These are phyloP conservation scores for Thermothelomyces thermophilus DNA, from an alignment of 2,329 filamentous ascomycete species.

Conservation along the genomic window DNA sequence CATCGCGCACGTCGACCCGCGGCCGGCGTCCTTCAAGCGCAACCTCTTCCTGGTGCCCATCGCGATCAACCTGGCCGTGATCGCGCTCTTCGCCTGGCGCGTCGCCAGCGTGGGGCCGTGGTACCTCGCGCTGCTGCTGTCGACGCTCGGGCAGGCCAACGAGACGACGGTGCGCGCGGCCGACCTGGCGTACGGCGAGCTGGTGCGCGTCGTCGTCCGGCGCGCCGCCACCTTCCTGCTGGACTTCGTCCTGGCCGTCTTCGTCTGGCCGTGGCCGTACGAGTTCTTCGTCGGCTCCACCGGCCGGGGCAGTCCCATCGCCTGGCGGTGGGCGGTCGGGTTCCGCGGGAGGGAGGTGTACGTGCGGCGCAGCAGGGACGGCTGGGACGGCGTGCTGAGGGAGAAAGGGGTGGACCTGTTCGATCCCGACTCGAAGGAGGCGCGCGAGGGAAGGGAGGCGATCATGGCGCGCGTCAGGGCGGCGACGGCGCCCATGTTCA, in stretches of 20 bases:
- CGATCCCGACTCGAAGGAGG: slow-evolving; percentile 37
- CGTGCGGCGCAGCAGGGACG: slow-evolving; percentile 67
- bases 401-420: slow-evolving; percentile 47
- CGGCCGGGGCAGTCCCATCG: slow-evolving; percentile 51
- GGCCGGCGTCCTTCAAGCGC: slow-evolving; percentile 64
- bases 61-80: slow-evolving; percentile 65
- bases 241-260: slow-evolving; percentile 63
- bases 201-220: slow-evolving; percentile 50
- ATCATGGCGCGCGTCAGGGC: slow-evolving; percentile 55
- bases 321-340: slow-evolving; percentile 68
- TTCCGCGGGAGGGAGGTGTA: slow-evolving; percentile 77
- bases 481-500: slow-evolving; percentile 60
- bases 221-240: slow-evolving; percentile 62
- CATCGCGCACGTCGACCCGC: slow-evolving; percentile 73
- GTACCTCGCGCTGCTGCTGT: slow-evolving; percentile 62
- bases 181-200: slow-evolving; percentile 48
- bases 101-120: slow-evolving; percentile 61
- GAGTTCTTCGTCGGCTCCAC: slow-evolving; percentile 59
- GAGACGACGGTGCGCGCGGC: slow-evolving; percentile 57
- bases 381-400: slow-evolving; percentile 39
- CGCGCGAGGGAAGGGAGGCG: slow-evolving; percentile 44
- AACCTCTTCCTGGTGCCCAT: slow-evolving; percentile 78
- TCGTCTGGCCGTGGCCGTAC: slow-evolving; percentile 67
- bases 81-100: slow-evolving; percentile 59
- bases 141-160: slow-evolving; percentile 59